phyloP scores from a whole-genome alignment of 2,329 filamentous ascomycete genomes.

The Aquanectria penicillioides region DNA sequence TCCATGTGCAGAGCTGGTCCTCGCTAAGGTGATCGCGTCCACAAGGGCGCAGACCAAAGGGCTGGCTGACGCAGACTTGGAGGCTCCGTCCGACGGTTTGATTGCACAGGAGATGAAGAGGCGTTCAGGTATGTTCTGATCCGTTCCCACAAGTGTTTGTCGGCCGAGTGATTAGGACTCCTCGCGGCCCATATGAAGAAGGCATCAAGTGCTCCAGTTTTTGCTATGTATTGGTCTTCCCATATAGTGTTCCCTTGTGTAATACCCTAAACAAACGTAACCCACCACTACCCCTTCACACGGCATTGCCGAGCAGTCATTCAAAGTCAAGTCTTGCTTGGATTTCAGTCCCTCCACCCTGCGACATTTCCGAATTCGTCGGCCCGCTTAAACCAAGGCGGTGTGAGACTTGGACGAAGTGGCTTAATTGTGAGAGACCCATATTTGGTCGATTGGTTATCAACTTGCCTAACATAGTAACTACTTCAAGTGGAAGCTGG shows the following conservation, averaged over 20 bases:
- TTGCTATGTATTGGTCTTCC: too few species aligned
- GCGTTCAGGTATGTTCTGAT: constrained; percentile 12
- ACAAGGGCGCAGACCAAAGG: neutral
- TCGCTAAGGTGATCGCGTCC: constrained; percentile 21
- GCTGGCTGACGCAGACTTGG: constrained; percentile 4
- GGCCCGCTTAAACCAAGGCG: constrained; percentile 3
- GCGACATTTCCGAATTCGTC: constrained; percentile 5
- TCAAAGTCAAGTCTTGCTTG: too few species aligned
- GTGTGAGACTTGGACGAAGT: constrained; percentile 5
- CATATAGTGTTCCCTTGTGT: too few species aligned
- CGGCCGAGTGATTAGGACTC: constrained; percentile 16
- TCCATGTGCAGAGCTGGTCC: constrained; percentile 21
- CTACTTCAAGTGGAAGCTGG: too few species aligned
- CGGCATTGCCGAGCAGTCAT: too few species aligned
- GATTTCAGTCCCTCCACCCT: neutral
- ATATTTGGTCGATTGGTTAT: too few species aligned
- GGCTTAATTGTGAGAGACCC: neutral
- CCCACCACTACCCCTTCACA: too few species aligned
- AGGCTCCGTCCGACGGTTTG: constrained; percentile 12
- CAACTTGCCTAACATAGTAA: too few species aligned
- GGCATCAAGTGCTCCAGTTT: too few species aligned
- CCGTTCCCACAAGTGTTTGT: constrained; percentile 1
- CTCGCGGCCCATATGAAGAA: neutral
- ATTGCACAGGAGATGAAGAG: constrained; percentile 20
- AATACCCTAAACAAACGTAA: too few species aligned